Conservation (phyloP, 2,329 filamentous ascomycete species). For the Pestalotiopsis fici region DNA sequence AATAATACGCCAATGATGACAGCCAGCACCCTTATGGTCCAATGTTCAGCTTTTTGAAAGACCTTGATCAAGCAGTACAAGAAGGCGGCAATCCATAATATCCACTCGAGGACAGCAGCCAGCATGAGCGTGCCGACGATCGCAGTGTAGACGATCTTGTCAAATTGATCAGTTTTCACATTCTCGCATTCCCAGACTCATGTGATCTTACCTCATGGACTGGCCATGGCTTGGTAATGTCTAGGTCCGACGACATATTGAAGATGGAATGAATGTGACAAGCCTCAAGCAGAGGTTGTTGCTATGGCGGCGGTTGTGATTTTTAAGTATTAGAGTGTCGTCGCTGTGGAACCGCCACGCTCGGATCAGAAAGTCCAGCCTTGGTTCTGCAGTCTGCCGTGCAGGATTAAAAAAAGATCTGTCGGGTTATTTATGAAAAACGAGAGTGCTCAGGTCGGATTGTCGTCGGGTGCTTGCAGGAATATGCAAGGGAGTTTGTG, state of each 20-base stretch:
- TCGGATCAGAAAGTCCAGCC: background rate
- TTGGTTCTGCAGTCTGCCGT: constrained; percentile 7
- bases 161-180: background rate
- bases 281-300: background rate
- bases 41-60: constrained; percentile 85
- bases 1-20: constrained; percentile 75
- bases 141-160: constrained; percentile 79
- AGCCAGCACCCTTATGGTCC: constrained; percentile 79
- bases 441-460: constrained; percentile 5
- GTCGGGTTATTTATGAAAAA: constrained; percentile 5
- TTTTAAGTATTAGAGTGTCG: background rate
- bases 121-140: constrained; percentile 82
- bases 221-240: constrained; percentile 49
- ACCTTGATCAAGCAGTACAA: constrained; percentile 89
- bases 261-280: background rate
- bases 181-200: too few species aligned
- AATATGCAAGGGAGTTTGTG: constrained; percentile 18
- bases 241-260: constrained; percentile 38
- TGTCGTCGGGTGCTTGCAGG: constrained; percentile 23
- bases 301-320: background rate
- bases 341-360: background rate
- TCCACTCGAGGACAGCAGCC: constrained; percentile 87
- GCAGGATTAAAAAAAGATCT: constrained; percentile 8
- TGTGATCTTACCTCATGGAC: constrained; percentile 43
- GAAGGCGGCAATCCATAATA: constrained; percentile 93